phyloP scores from a whole-genome alignment of 164 flowering plant species.

The Dillenia suffruticosa region DNA sequence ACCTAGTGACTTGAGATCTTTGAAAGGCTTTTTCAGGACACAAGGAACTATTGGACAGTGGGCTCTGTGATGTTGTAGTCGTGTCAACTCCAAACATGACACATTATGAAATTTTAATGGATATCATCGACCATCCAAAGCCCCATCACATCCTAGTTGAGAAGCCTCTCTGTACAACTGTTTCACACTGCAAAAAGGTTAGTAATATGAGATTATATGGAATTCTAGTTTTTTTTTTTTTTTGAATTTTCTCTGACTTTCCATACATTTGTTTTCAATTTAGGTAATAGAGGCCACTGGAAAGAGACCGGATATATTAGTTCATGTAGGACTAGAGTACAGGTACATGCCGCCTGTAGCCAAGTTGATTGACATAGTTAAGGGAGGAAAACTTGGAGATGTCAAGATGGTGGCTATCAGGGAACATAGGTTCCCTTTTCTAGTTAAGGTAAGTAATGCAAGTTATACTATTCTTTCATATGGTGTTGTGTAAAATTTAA shows the following conservation, averaged over 20 bases:
- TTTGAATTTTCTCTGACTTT: not conserved
- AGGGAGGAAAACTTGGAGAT: constrained; percentile 62
- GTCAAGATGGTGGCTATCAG: constrained; percentile 91
- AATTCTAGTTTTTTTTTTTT: not conserved
- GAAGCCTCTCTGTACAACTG: constrained; percentile 96
- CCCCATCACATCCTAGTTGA: constrained; percentile 93
- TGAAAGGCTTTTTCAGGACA: constrained; percentile 75
- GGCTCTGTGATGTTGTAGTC: constrained; percentile 79
- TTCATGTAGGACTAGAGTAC: constrained; percentile 95
- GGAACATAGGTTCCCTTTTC: constrained; percentile 91
- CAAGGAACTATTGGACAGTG: constrained; percentile 70
- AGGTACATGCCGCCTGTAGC: constrained; percentile 99
- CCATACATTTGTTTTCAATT: not conserved
- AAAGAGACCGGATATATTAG: constrained; percentile 69
- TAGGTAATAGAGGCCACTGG: constrained; percentile 81
- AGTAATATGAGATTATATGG: not conserved
- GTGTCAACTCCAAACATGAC: constrained; percentile 96
- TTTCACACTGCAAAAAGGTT: constrained; percentile 77
- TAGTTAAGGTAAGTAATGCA: constrained; percentile 65
- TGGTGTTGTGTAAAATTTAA: not conserved
- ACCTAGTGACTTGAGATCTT: no score
- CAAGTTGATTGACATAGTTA: constrained; percentile 71
- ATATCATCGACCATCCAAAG: constrained; percentile 72
- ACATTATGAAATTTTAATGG: constrained; percentile 84
- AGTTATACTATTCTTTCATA: constrained; percentile 1